Percentiles rank a stretch among this genome's conserved stretches.
phyloP scores from a whole-genome alignment of 352 stramenopile genomes.

The Globisporangium cystogenes region DNA sequence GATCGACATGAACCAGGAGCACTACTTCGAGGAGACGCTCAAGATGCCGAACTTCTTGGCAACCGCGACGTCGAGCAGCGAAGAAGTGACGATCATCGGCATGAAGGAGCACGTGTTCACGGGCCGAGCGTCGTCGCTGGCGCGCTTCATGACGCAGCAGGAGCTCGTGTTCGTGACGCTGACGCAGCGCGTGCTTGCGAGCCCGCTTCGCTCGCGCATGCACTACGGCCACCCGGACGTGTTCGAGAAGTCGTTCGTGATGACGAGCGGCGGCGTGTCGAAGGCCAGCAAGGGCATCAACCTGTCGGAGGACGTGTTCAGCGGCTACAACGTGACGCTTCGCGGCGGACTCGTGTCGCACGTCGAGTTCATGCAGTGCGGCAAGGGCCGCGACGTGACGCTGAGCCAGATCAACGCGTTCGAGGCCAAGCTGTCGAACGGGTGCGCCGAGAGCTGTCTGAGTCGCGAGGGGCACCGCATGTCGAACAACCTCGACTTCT shows the following conservation, averaged over 20 bases:
- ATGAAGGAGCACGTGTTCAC: conserved; percentile 87
- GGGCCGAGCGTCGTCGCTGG: conserved; percentile 74
- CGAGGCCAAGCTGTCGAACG: conserved; percentile 96
- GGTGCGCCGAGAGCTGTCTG: conserved; percentile 96
- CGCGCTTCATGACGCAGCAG: conserved; percentile 86
- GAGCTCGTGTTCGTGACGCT: conserved; percentile 82
- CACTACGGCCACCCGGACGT: conserved; percentile 88
- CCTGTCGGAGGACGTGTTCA: conserved; percentile 88
- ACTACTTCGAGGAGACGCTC: conserved; percentile 74
- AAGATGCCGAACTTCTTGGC: conserved; percentile 69
- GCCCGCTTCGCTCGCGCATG: conserved; percentile 54
- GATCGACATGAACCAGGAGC: conserved; percentile 91
- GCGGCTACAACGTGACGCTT: conserved; percentile 81
- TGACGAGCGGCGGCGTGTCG: conserved; percentile 70
- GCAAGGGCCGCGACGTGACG: conserved; percentile 99
- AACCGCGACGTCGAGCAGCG: too few relatives aligned
- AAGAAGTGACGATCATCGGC: conserved; percentile 78
- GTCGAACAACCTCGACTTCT: conserved; percentile 7
- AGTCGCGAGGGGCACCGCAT: conserved; percentile 66
- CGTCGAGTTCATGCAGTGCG: conserved; percentile 85
- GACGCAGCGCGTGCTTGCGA: conserved; percentile 80
- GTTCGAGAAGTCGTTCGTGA: conserved; percentile 85
- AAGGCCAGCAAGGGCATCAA: conserved; percentile 85
- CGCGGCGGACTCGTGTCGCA: conserved; percentile 69
- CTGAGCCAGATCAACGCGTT: conserved; percentile 98